Base-by-base conservation (phyloP, 108 stramenopile species). In the Nannochloropsis gaditana region DNA sequence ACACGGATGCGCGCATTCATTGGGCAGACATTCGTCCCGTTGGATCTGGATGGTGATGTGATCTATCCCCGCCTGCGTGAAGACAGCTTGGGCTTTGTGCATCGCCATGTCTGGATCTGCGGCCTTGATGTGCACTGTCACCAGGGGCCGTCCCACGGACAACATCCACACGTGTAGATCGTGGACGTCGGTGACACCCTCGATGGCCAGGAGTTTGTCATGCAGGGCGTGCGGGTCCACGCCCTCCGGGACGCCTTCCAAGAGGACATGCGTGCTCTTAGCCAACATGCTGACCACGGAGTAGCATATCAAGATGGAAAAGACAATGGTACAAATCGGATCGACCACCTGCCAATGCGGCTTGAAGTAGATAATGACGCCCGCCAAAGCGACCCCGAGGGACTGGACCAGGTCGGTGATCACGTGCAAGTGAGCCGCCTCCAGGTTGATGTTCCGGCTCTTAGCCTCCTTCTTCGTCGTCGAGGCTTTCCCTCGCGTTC, bases 381-480 rank as follows among this genome's bases (percentile, higher is more conserved):
- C 98, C 11, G 96, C 98, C 82, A 96, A 85, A 79, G 96, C 86
- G 15, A 98, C 97, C 15, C 94, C 95, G 9, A 95, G 90, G 43
- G 92, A 93, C 92, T 97, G 96, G 21, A 95, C 59, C 86, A 98
- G 90, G 92, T 98, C 98, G 9, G 93, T 95, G 82, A 97, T 73
- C 4, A 95, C 98, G 86, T 98, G 98, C 79, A 97, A 87, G 89
- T 95, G 94, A 5, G 98, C 97, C 44, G 98, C 98, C 42, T 93
- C 91, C 86, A 96, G 87, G 86, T 95, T 96, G 47, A 97, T 89
- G 87, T 96, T 95, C 19, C 93, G 88, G 43, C 79, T 85, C 41
- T 89, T 86, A 9, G 11, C 31, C 45, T 31, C 2, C 21, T 42
- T 50, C 44, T 31, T 85, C 59, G 80, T 88, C 79, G 81, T 44